Percentiles rank a stretch among this genome's conserved stretches.
These are phyloP conservation scores for Leishmania lainsoni DNA, from an alignment of 208 protist species.

Conservation along the genomic window DNA sequence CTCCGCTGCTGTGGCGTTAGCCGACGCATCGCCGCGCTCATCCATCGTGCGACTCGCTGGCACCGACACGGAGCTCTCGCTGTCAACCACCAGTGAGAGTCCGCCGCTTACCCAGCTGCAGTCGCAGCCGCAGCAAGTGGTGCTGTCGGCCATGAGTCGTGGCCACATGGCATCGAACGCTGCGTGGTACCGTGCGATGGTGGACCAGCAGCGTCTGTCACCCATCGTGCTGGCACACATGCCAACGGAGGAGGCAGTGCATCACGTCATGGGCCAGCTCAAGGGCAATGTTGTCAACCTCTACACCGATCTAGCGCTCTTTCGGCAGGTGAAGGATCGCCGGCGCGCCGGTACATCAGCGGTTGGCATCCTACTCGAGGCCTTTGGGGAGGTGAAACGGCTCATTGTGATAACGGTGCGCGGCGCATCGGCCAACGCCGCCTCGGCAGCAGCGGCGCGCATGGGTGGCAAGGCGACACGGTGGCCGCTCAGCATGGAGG, in stretches of 20 bases:
- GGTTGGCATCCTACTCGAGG: constrained; percentile 77
- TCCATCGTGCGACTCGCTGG: neutral
- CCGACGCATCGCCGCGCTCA: neutral
- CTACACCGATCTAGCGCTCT: constrained; percentile 84
- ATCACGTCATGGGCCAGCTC: constrained; percentile 81
- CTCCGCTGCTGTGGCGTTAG: neutral
- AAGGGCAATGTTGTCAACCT: constrained; percentile 89
- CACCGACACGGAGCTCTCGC: neutral
- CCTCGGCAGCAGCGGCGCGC: constrained; percentile 13
- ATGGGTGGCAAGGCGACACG: constrained; percentile 34
- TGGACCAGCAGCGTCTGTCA: constrained; percentile 66
- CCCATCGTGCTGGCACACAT: constrained; percentile 74
- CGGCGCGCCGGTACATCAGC: constrained; percentile 54
- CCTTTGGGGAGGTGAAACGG: constrained; percentile 81
- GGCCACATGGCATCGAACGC: constrained; percentile 45
- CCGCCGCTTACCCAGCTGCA: neutral
- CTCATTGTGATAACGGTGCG: constrained; percentile 51
- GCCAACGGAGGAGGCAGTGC: constrained; percentile 58
- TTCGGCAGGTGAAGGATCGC: constrained; percentile 78
- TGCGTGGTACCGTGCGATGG: constrained; percentile 39
- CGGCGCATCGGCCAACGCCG: constrained; percentile 27
- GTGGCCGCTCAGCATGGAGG: constrained; percentile 76
- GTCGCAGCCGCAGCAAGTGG: neutral
- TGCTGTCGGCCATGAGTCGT: constrained; percentile 11
- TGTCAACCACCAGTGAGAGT: neutral